A percentile compares a stretch with the other conserved stretches of the same genome.
phyloP scores from a whole-genome alignment of 768 basidiomycete genomes.

The Lactarius vividus region DNA sequence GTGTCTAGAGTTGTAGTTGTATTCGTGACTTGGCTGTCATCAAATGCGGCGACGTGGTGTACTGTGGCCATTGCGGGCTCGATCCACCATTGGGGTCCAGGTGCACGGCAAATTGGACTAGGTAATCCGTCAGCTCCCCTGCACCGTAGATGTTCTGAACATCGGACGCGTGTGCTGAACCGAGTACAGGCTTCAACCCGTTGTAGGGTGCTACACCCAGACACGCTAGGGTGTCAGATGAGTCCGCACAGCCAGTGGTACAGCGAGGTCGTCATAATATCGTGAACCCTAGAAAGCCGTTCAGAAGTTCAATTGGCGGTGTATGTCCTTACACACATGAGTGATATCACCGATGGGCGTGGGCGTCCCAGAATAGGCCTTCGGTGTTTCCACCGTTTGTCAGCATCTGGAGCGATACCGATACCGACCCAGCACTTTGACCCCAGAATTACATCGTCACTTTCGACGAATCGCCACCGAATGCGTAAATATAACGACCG shows the following conservation, averaged over 20 bases:
- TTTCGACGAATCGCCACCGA: constrained; percentile 61
- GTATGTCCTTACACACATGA: constrained; percentile 34
- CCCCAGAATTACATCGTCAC: constrained; percentile 57
- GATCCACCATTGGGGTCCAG: constrained; percentile 32
- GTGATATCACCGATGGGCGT: constrained; percentile 34
- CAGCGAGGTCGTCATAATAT: constrained; percentile 44
- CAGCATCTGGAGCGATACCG: constrained; percentile 42
- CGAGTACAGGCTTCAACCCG: constrained; percentile 31
- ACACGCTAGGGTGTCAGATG: constrained; percentile 42
- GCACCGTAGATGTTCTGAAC: constrained; percentile 13
- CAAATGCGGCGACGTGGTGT: constrained; percentile 14
- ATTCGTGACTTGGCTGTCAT: constrained; percentile 12
- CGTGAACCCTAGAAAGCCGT: constrained; percentile 30
- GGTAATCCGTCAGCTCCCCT: constrained; percentile 25
- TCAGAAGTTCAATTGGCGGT: constrained; percentile 1
- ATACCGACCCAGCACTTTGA: constrained; percentile 52
- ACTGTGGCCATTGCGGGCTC: constrained; percentile 21
- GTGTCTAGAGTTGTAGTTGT: constrained; percentile 25
- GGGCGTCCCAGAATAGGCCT: constrained; percentile 41
- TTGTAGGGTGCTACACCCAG: constrained; percentile 39
- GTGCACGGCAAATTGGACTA: constrained; percentile 31
- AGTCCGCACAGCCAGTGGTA: constrained; percentile 37
- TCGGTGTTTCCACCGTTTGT: constrained; percentile 38
- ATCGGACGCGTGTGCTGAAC: constrained; percentile 27
- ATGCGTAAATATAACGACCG: constrained; percentile 56